A percentile compares a stretch with the other conserved stretches of the same genome.
Evolutionary conservation across 164 flowering plant species (phyloP).

Genomic region (Chimonanthus praecox): DNA sequence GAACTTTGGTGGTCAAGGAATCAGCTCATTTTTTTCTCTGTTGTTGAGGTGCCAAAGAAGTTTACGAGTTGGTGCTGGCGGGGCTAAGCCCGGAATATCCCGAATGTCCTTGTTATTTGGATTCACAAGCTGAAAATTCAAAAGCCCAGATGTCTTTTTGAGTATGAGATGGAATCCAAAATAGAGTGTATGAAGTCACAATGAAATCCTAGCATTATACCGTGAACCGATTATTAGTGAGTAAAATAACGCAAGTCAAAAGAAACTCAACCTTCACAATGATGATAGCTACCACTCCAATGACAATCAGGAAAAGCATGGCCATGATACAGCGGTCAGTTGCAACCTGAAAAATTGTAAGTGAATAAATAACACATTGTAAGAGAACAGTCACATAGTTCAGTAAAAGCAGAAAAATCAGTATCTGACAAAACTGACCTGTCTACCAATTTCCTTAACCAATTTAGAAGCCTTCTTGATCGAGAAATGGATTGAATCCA

Average conservation of each 20-base stretch:
- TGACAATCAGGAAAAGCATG: conserved; percentile 10
- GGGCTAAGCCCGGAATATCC: conserved; percentile 89
- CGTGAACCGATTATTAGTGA: background rate
- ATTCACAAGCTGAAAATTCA: conserved; percentile 57
- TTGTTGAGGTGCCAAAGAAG: conserved; percentile 46
- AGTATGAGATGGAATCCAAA: background rate
- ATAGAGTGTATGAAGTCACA: background rate
- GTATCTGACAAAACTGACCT: conserved; percentile 17
- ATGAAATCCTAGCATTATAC: background rate
- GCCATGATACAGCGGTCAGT: conserved; percentile 13
- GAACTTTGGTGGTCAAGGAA: background rate
- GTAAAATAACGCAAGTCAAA: background rate
- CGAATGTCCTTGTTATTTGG: conserved; percentile 83
- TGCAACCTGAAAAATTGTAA: conserved; percentile 9
- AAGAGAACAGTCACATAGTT: background rate
- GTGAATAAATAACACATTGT: background rate
- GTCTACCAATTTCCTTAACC: conserved; percentile 45
- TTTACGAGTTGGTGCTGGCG: conserved; percentile 61
- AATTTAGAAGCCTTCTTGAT: conserved; percentile 82
- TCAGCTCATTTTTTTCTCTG: background rate
- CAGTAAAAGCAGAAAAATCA: background rate
- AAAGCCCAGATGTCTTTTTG: background rate
- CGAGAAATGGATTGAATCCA: conserved; percentile 92
- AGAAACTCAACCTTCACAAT: conserved; percentile 9
- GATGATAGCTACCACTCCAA: conserved; percentile 14